Evolutionary conservation across 2,329 filamentous ascomycete species (phyloP).

Genomic region (Conoideocrella luteorostrata): DNA sequence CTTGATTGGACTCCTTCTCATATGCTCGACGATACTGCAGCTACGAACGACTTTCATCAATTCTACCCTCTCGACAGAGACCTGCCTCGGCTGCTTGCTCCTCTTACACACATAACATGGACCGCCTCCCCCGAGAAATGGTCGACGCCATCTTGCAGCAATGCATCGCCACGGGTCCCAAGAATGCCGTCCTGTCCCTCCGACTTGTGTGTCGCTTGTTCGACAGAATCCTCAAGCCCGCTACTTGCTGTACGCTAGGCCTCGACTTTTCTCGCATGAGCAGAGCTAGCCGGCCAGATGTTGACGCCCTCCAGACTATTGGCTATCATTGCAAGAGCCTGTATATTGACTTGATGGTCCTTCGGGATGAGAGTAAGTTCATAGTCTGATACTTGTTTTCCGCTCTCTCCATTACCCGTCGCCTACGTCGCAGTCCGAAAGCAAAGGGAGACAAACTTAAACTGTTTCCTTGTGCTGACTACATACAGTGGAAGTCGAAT

Average conservation of each 20-base stretch:
- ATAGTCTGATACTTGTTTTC: constrained; percentile 1
- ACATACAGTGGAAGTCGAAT: constrained; percentile 46
- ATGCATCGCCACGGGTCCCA: constrained; percentile 33
- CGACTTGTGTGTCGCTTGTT: constrained; percentile 45
- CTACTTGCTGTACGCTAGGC: constrained; percentile 39
- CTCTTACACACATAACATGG: constrained; percentile 25
- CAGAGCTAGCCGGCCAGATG: constrained; percentile 28
- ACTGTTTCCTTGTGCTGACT: too few species aligned
- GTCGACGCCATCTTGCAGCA: constrained; percentile 38
- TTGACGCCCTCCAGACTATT: constrained; percentile 38
- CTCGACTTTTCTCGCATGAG: constrained; percentile 45
- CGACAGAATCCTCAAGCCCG: constrained; percentile 38
- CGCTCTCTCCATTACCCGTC: neutral
- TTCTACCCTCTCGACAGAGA: too few species aligned
- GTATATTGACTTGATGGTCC: constrained; percentile 46
- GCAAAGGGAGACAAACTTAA: constrained; percentile 7
- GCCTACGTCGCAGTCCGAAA: too few species aligned
- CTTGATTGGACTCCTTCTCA: too few species aligned
- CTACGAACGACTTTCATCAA: too few species aligned
- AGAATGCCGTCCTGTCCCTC: constrained; percentile 38
- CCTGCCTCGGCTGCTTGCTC: neutral
- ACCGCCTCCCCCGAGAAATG: constrained; percentile 42
- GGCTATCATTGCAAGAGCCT: constrained; percentile 42
- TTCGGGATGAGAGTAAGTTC: constrained; percentile 43
- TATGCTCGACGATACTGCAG: too few species aligned